A percentile compares a stretch with the other conserved stretches of the same genome.
Conservation (phyloP, 1,284 basidiomycete genomes). For the Testicularia cyperi region DNA sequence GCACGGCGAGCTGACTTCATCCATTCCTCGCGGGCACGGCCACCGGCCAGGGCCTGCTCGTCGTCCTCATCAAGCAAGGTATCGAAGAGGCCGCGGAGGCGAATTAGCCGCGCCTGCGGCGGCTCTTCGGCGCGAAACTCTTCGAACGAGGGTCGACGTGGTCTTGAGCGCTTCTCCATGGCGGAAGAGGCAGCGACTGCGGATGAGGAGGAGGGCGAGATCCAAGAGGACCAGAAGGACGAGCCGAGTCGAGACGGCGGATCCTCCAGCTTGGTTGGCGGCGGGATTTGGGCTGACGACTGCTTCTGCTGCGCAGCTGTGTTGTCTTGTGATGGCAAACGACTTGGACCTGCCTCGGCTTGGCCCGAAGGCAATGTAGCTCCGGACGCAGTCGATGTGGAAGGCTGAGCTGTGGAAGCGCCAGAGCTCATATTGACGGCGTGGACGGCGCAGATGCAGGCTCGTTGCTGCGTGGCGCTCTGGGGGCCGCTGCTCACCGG, state of each 20-base stretch:
- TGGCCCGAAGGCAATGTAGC: no score
- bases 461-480: no score
- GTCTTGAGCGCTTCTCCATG: slow-evolving; percentile 35
- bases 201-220: slow-evolving; percentile 41
- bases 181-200: slow-evolving; percentile 42
- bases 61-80: slow-evolving; percentile 54
- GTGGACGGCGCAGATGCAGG: no score
- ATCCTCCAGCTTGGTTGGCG: no score
- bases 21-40: slow-evolving; percentile 57
- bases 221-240: slow-evolving; percentile 42
- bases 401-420: no score
- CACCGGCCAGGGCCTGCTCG: slow-evolving; percentile 52
- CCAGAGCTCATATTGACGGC: no score
- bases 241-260: slow-evolving; percentile 30
- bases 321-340: background rate
- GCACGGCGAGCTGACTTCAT: slow-evolving; percentile 54
- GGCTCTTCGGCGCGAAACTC: slow-evolving; percentile 56
- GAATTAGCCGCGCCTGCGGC: slow-evolving; percentile 56
- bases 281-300: no score
- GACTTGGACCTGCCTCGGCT: no score
- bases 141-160: slow-evolving; percentile 44
- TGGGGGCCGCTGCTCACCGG: no score
- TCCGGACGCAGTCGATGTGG: no score
- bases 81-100: slow-evolving; percentile 57
- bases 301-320: no score